Conservation (phyloP, 148 eudicot species). For the Linanthus parryae region DNA sequence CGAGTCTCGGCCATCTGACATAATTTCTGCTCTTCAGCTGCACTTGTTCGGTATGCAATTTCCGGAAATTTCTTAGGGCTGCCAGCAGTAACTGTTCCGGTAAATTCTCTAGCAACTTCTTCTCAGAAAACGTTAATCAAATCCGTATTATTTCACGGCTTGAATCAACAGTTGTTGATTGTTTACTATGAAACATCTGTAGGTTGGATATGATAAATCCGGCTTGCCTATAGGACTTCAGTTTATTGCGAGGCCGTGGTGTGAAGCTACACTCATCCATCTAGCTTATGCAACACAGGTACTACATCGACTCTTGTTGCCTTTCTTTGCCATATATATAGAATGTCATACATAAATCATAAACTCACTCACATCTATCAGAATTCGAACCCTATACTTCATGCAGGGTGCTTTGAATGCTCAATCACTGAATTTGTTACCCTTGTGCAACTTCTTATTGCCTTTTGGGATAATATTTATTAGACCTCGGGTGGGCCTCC, state of each 20-base stretch:
- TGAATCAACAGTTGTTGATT: neutral
- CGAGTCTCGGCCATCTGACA: neutral
- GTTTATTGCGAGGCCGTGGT: conserved; percentile 85
- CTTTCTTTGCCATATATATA: neutral
- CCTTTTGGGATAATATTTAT: no score
- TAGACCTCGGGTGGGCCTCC: no score
- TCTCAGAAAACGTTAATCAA: neutral
- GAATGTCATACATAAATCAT: neutral
- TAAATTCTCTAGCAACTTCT: no score
- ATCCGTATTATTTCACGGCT: neutral
- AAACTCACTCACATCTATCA: neutral
- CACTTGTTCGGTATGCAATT: conserved; percentile 72
- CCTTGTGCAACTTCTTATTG: neutral
- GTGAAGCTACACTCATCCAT: conserved; percentile 71
- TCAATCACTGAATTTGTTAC: neutral
- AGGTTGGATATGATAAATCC: conserved; percentile 85
- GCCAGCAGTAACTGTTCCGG: conserved; percentile 94
- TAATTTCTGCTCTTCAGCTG: conserved; percentile 41
- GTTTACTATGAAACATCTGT: conserved; percentile 2
- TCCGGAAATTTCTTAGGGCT: conserved; percentile 95
- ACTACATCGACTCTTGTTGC: neutral
- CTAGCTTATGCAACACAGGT: conserved; percentile 80
- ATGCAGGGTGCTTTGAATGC: neutral
- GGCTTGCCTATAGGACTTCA: conserved; percentile 96
- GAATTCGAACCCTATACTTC: neutral